These are phyloP conservation scores for Amoebophrya sp. DNA, from an alignment of 169 alveolate genomes.

Conservation along the genomic window DNA sequence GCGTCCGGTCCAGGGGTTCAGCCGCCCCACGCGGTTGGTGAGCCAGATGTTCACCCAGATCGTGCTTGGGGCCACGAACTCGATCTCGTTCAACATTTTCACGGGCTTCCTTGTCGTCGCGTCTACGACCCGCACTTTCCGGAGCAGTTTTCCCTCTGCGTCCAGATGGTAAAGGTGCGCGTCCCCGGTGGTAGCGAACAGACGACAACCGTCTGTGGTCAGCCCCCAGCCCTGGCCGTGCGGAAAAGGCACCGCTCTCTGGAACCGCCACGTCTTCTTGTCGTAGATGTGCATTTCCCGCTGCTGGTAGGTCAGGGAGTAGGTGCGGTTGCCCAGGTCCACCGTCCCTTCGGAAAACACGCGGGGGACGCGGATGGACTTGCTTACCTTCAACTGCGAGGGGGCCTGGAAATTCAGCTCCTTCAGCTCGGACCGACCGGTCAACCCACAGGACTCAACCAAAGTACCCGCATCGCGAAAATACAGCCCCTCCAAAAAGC, in stretches of 20 bases:
- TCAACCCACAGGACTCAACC: background rate
- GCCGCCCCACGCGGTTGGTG: background rate
- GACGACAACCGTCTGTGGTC: background rate
- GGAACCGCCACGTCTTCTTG: background rate
- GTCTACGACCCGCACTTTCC: background rate
- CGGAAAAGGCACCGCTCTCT: background rate
- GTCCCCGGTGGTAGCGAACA: background rate
- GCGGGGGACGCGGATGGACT: background rate
- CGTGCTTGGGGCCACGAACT: background rate
- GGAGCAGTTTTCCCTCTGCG: background rate
- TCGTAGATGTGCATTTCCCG: background rate
- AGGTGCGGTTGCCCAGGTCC: background rate
- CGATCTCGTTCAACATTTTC: background rate
- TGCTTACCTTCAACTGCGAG: background rate
- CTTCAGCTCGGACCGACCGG: background rate
- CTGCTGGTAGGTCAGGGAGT: background rate
- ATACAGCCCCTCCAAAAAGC: background rate
- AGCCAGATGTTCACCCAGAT: background rate
- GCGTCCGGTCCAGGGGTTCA: background rate
- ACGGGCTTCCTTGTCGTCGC: background rate
- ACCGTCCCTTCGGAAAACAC: background rate
- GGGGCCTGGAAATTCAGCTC: background rate
- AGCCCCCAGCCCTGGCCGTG: constrained; percentile 13
- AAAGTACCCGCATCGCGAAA: background rate
- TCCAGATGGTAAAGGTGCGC: background rate